Evolutionary conservation across 2,329 filamentous ascomycete genomes (phyloP).

Genomic region (Neonectria sp.): DNA sequence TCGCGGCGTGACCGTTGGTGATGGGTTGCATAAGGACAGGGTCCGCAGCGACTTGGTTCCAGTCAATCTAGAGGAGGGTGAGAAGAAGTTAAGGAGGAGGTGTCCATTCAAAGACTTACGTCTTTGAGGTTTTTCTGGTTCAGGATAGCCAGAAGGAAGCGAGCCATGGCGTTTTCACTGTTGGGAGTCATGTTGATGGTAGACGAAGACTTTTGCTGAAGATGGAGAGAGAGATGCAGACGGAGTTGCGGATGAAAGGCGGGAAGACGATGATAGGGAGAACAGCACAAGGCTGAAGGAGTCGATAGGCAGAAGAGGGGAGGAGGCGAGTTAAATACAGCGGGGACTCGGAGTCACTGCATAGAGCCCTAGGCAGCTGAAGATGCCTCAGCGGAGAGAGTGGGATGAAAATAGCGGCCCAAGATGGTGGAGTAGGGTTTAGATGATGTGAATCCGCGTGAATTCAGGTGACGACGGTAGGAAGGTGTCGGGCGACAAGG

Average conservation of each 20-base stretch:
- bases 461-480: slow-evolving; percentile 23
- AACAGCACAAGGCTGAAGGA: slow-evolving; percentile 31
- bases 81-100: slow-evolving; percentile 14
- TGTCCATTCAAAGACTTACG: slow-evolving; percentile 58
- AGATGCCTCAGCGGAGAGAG: slow-evolving; percentile 37
- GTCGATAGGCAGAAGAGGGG: slow-evolving; percentile 34
- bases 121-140: slow-evolving; percentile 74
- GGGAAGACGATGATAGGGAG: slow-evolving; percentile 18
- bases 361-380: slow-evolving; percentile 39
- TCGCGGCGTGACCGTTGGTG: slow-evolving; percentile 72
- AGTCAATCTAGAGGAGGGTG: slow-evolving; percentile 66
- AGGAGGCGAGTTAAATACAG: slow-evolving; percentile 37
- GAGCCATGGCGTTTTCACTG: slow-evolving; percentile 70
- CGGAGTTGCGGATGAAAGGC: neutral
- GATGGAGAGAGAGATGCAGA: slow-evolving; percentile 4
- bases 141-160: slow-evolving; percentile 72
- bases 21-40: slow-evolving; percentile 69
- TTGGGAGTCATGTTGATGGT: slow-evolving; percentile 65
- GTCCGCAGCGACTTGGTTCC: slow-evolving; percentile 70
- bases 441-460: slow-evolving; percentile 33
- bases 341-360: slow-evolving; percentile 23
- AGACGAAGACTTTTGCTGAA: slow-evolving; percentile 13
- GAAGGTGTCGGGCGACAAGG: slow-evolving; percentile 23
- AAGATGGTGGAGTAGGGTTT: slow-evolving; percentile 20
- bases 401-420: slow-evolving; percentile 7